Evolutionary conservation across 495 filamentous ascomycete genomes (phyloP).

Genomic region (Penicillium samsonianum): DNA sequence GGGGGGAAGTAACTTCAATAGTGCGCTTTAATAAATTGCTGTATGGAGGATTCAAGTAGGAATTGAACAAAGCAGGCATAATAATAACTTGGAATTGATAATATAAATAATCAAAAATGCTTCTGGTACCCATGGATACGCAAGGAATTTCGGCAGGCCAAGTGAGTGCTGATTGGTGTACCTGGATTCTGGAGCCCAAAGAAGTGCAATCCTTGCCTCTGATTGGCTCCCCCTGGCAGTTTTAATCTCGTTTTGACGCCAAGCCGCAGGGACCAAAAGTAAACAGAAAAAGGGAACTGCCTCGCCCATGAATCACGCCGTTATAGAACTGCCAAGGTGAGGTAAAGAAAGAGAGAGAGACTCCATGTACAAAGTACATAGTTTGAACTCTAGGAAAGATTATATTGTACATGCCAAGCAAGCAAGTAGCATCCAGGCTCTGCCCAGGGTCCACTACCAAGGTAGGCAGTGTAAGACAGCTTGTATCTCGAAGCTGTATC

Average conservation of each 20-base stretch:
- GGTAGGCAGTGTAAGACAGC: constrained; percentile 12
- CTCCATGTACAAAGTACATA: no score
- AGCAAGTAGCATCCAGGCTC: constrained; percentile 1
- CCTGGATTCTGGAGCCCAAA: constrained; percentile 20
- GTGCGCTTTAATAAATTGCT: neutral
- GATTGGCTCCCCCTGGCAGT: constrained; percentile 21
- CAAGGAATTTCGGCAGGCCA: constrained; percentile 18
- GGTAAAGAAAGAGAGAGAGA: neutral
- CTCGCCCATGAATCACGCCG: neutral
- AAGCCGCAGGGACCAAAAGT: constrained; percentile 10
- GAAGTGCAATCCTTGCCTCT: neutral
- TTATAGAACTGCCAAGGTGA: neutral
- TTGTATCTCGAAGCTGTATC: neutral
- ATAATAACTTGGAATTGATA: neutral
- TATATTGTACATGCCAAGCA: constrained; percentile 3
- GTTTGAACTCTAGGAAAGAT: neutral
- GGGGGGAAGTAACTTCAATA: constrained; percentile 7
- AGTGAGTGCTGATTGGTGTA: constrained; percentile 28
- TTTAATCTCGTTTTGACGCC: constrained; percentile 20
- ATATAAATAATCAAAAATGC: neutral
- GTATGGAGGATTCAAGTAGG: no score
- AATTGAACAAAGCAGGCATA: neutral
- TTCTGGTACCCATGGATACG: constrained; percentile 30
- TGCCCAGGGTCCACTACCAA: constrained; percentile 6
- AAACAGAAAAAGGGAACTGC: constrained; percentile 3